These are phyloP conservation scores for Cyberlindnera sargentensis DNA, from an alignment of 805 yeast genomes.

Conservation along the genomic window DNA sequence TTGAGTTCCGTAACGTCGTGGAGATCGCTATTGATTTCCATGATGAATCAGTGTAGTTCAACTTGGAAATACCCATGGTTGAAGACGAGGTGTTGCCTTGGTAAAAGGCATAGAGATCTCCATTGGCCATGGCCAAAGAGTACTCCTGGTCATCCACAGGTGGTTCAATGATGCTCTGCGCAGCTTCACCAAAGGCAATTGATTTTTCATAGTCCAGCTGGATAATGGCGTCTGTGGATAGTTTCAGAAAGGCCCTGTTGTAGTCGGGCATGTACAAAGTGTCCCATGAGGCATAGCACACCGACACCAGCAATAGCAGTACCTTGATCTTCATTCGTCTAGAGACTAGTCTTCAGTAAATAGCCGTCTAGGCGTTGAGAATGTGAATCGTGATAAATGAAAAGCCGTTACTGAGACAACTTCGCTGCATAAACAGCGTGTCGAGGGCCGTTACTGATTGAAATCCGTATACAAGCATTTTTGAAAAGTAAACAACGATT, in stretches of 20 bases:
- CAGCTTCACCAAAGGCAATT: background rate
- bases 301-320: background rate
- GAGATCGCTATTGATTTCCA: slow-evolving; percentile 14
- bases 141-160: slow-evolving; percentile 16
- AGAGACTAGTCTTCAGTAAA: too few relatives aligned
- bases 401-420: too few relatives aligned
- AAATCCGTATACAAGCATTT: background rate
- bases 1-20: slow-evolving; percentile 9
- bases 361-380: background rate
- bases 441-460: background rate
- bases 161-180: slow-evolving; percentile 4
- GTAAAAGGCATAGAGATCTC: slow-evolving; percentile 17
- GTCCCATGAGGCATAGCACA: slow-evolving; percentile 9
- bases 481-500: background rate
- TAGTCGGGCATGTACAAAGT: slow-evolving; percentile 14
- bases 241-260: slow-evolving; percentile 14
- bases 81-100: slow-evolving; percentile 1
- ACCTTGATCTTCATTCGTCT: too few relatives aligned
- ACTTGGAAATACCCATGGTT: slow-evolving; percentile 4
- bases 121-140: slow-evolving; percentile 18
- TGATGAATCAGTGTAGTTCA: slow-evolving; percentile 2
- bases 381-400: too few relatives aligned
- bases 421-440: background rate
- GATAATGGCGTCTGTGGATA: slow-evolving; percentile 17
- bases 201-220: slow-evolving; percentile 7